Conservation (phyloP, 148 eudicot genomes). For the Cornus florida region DNA sequence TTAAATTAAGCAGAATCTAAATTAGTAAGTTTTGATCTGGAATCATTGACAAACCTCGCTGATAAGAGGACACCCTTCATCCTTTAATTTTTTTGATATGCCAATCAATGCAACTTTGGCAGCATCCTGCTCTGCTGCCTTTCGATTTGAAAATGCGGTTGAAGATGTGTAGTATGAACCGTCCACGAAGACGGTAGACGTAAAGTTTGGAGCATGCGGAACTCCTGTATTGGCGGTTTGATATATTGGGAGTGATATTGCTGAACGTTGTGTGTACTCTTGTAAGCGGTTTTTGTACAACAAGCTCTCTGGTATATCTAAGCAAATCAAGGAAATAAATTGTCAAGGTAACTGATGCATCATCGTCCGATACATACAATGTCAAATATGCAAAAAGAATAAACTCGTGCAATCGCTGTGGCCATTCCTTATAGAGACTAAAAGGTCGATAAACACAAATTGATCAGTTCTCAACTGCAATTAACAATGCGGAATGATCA, state of each 20-base stretch:
- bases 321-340: not conserved
- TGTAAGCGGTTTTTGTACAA: constrained; percentile 41
- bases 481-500: not conserved
- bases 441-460: not conserved
- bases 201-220: constrained; percentile 33
- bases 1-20: not conserved
- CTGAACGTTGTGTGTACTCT: constrained; percentile 32
- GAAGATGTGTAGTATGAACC: constrained; percentile 40
- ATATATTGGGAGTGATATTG: constrained; percentile 44
- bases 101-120: constrained; percentile 49
- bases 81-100: constrained; percentile 29
- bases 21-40: not conserved
- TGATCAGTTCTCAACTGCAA: no score
- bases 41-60: constrained; percentile 33
- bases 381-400: not conserved
- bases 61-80: constrained; percentile 32
- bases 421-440: not conserved
- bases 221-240: constrained; percentile 32
- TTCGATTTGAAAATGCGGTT: constrained; percentile 24
- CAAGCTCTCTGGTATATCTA: constrained; percentile 28
- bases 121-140: constrained; percentile 65
- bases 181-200: constrained; percentile 50
- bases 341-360: not conserved
- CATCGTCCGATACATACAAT: not conserved
- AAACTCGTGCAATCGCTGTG: not conserved